Percentiles rank a stretch among this genome's conserved stretches.
phyloP scores from a whole-genome alignment of 192 early-diverging fungal species.

The Linnemannia exigua region DNA sequence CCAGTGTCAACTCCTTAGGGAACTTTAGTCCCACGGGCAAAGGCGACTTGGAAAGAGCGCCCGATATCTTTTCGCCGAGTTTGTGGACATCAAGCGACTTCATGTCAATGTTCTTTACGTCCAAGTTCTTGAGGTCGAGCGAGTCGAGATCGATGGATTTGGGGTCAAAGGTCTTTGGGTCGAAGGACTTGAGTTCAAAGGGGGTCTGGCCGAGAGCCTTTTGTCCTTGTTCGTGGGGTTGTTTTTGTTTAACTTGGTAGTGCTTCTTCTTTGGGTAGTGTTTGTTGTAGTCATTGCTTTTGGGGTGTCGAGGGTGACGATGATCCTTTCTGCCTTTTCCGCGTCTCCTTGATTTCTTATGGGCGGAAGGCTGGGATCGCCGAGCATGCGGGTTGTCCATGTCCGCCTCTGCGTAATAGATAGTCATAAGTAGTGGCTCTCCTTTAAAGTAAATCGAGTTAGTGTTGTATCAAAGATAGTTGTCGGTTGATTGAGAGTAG shows the following conservation, averaged over 20 bases:
- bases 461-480: background rate
- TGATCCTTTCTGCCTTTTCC: background rate
- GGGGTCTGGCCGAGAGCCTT: background rate
- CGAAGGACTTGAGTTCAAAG: background rate
- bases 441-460: background rate
- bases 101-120: constrained; percentile 11
- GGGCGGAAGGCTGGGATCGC: background rate
- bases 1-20: constrained; percentile 32
- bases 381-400: background rate
- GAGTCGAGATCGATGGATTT: background rate
- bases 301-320: background rate
- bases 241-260: background rate
- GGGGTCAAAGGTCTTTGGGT: constrained; percentile 12
- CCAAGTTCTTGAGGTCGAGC: background rate
- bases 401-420: background rate
- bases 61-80: background rate
- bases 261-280: background rate
- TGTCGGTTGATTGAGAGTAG: background rate
- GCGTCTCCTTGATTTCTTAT: background rate
- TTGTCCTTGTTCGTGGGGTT: background rate
- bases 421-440: background rate
- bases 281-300: constrained; percentile 1
- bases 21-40: constrained; percentile 29
- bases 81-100: background rate
- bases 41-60: background rate